These are phyloP conservation scores for Cladobotryum protrusum DNA, from an alignment of 2,329 filamentous ascomycete genomes.

Conservation along the genomic window DNA sequence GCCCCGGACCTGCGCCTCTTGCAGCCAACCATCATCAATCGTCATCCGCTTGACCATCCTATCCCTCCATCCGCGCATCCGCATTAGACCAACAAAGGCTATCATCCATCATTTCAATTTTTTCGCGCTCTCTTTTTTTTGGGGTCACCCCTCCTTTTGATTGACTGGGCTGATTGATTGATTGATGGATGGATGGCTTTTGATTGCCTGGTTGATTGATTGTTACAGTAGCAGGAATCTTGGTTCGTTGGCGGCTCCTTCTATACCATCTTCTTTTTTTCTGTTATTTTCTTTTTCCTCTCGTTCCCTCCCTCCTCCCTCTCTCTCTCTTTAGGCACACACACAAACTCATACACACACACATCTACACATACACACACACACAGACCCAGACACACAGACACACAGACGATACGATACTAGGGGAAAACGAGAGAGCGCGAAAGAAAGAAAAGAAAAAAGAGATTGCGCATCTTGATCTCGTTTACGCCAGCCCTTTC, in stretches of 20 bases:
- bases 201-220: no score
- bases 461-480: no score
- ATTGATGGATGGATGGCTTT: no score
- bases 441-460: not conserved
- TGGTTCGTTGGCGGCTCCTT: not conserved
- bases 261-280: conserved; percentile 8
- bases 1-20: conserved; percentile 19
- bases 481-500: no score
- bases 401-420: not conserved
- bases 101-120: not conserved
- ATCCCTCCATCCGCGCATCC: conserved; percentile 20
- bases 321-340: conserved; percentile 4
- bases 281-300: conserved; percentile 9
- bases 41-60: conserved; percentile 22
- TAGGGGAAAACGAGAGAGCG: no score
- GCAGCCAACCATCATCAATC: conserved; percentile 29
- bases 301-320: conserved; percentile 1
- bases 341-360: conserved; percentile 6
- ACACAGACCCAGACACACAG: not conserved
- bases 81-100: conserved; percentile 10
- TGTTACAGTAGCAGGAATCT: no score
- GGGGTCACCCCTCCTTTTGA: no score
- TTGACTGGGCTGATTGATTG: no score
- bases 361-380: conserved; percentile 14
- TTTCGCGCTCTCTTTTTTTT: no score